Base-by-base conservation (phyloP, 2,329 filamentous ascomycete species). In the Alternaria sp. region DNA sequence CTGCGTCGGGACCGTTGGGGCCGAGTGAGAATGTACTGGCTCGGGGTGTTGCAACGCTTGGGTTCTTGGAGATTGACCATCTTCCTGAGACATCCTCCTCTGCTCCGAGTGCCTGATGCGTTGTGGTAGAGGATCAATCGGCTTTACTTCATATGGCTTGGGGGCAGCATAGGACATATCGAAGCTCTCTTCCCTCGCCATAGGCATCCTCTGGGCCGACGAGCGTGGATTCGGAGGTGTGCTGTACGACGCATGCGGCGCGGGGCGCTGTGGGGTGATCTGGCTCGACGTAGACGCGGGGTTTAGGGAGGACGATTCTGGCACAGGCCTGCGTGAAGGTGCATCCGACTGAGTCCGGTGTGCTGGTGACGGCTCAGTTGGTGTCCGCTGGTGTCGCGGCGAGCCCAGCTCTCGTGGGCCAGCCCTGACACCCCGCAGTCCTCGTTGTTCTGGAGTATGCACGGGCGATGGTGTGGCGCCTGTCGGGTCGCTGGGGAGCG, bases 401-500 rank as follows among this genome's bases (percentile, higher is more conserved):
- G 77, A 78, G 32, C 73, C 72, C 53, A 78, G 68, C 39, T 72
- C 71, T 44, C 78, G 72, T 9, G 77, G 75, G 0, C 76, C 76
- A 32, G 75, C 64, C 22, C 76, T 67, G n/a, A 69, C 47, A 8
- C 71, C 71, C 18, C 69, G 66, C 46, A 76, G 59, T 2, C 72
- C 71, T 20, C 75, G 73, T 41, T 69, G 70, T 41, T 78, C 75
- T 28, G 74, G 70, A 6, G 72, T 73, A 49, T 57, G 64, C 46
- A 70, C 41, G 20, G 72, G 73, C 64, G 71, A 78, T 57, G 69
- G 75, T 68, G 86, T 84, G 61, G 72, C 34, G 72, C 75, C 82
- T 32, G 91, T 86, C 14, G 93, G 92, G 74, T 95, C 92, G 1
- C 88, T 89, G 0, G 94, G 94, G 39, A 97, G 81, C 20, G 94